Evolutionary conservation across 2,329 filamentous ascomycete genomes (phyloP).

Genomic region (Aspergillus cejpii): DNA sequence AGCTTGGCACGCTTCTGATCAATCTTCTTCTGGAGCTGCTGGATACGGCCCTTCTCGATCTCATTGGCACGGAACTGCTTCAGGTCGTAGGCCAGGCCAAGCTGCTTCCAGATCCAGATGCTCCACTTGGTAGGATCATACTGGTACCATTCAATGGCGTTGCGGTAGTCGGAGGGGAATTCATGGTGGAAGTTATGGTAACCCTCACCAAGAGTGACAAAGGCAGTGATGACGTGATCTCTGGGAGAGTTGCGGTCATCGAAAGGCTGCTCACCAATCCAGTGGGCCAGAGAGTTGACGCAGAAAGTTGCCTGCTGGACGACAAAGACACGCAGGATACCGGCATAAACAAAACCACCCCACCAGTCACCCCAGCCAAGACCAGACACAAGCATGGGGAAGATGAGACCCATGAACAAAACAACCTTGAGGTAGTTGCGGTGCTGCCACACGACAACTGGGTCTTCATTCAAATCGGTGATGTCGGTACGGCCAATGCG

Average conservation of each 20-base stretch:
- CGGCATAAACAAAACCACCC: conserved; percentile 77
- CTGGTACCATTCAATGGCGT: conserved; percentile 84
- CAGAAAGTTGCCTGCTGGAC: conserved; percentile 91
- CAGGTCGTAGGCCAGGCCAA: conserved; percentile 76
- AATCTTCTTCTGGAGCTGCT: conserved; percentile 88
- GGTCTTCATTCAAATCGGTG: conserved; percentile 77
- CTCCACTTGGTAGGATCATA: conserved; percentile 89
- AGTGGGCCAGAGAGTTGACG: conserved; percentile 85
- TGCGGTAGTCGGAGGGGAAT: conserved; percentile 88
- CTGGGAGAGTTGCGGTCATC: conserved; percentile 88
- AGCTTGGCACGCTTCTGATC: conserved; percentile 76
- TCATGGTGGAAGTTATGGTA: conserved; percentile 97
- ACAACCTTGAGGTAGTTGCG: conserved; percentile 77
- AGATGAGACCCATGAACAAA: conserved; percentile 66
- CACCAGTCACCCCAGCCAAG: conserved; percentile 73
- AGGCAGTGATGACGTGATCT: conserved; percentile 77
- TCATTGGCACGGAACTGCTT: conserved; percentile 90
- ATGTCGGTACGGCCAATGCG: conserved; percentile 82
- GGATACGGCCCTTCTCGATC: conserved; percentile 83
- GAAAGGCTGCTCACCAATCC: conserved; percentile 86
- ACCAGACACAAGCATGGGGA: conserved; percentile 69
- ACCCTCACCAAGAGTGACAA: conserved; percentile 78
- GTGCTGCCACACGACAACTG: conserved; percentile 82
- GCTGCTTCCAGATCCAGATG: conserved; percentile 77
- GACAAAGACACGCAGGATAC: conserved; percentile 80